A percentile compares a stretch with the other conserved stretches of the same genome.
Evolutionary conservation across 108 stramenopile species (phyloP).

Genomic region (Discostella pseudostelligera): DNA sequence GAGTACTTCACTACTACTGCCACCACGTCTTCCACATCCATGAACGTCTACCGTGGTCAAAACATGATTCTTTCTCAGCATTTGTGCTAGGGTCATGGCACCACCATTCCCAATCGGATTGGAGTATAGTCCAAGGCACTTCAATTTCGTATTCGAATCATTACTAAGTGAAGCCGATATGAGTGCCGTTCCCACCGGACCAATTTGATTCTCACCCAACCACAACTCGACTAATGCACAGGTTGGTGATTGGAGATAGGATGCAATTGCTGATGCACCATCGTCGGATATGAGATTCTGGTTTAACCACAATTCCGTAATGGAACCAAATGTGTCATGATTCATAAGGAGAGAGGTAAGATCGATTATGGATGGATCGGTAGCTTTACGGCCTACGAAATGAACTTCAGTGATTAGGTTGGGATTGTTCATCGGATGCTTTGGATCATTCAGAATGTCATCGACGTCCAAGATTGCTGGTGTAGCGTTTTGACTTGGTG

Average conservation of each 20-base stretch:
- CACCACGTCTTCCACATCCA: conserved; percentile 18
- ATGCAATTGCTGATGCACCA: conserved; percentile 32
- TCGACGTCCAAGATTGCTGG: background rate
- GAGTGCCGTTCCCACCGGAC: conserved; percentile 27
- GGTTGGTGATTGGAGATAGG: conserved; percentile 25
- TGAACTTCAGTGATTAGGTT: conserved; percentile 29
- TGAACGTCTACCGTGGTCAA: conserved; percentile 41
- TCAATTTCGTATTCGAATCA: conserved; percentile 27
- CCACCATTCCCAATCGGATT: conserved; percentile 46
- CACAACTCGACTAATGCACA: conserved; percentile 43
- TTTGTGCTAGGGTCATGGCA: conserved; percentile 37
- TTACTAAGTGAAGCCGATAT: conserved; percentile 34
- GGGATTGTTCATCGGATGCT: conserved; percentile 33
- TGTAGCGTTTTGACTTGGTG: background rate
- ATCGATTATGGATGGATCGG: conserved; percentile 22
- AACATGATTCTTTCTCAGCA: conserved; percentile 39
- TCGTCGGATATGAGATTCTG: conserved; percentile 43
- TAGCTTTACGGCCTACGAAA: conserved; percentile 37
- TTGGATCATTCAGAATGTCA: conserved; percentile 16
- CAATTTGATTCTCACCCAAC: conserved; percentile 41
- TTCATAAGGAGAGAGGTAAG: conserved; percentile 25
- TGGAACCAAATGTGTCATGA: conserved; percentile 33
- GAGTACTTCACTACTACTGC: background rate
- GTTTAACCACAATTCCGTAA: conserved; percentile 41
- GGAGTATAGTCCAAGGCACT: conserved; percentile 36